Evolutionary conservation across 192 early-diverging fungal genomes (phyloP), one percentile per base, ranked within the genome.

Genomic region (Mortierella claussenii): DNA sequence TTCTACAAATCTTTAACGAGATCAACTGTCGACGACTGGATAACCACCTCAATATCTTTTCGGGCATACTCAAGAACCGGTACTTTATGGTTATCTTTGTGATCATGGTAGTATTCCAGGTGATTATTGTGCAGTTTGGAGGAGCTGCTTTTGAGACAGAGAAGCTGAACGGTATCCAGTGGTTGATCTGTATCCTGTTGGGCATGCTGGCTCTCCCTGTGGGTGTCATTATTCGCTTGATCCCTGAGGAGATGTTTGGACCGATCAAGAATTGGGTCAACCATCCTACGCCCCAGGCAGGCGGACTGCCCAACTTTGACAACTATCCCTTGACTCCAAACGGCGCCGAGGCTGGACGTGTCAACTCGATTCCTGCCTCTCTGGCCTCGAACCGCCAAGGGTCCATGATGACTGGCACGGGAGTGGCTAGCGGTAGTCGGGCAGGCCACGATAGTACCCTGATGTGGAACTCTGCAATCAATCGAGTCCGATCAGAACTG

Each of bases 111-210:
- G 32, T 90, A 11, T 82, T 89, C 24, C 98, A 99, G 83, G 81
- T 88, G 10, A 83, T 99, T 44, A 97, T 99, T 56, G 85, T 98
- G 24, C 70, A 93, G 69, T 96, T 97, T 85, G 96, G 95, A 44
- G 91, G 93, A 23, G 75, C 82, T 7, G 96, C 93, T 0, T 98
- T 99, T 83, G 88, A 92, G 56, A 90, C 91, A 2, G 82, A 79
- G 6, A 82, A 69, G 11, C 80, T 97, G 26, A 76, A 82, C 54
- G 92, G 86, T 13, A 79, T 78, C 24, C 87, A 93, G 49, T 99
- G 98, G 98, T 81, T 79, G 18, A 89, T 98, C 45, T 95, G 90
- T 28, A 65, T 99, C 33, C 79, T 86, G 5, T 57, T 94, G 55
- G 98, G 97, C 32, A 52, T 91, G 28, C 68, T 94, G 2, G 90